Percentiles rank a stretch among this genome's conserved stretches.
These are phyloP conservation scores for Toxoplasma gondii DNA, from an alignment of 169 alveolate species.

Conservation along the genomic window DNA sequence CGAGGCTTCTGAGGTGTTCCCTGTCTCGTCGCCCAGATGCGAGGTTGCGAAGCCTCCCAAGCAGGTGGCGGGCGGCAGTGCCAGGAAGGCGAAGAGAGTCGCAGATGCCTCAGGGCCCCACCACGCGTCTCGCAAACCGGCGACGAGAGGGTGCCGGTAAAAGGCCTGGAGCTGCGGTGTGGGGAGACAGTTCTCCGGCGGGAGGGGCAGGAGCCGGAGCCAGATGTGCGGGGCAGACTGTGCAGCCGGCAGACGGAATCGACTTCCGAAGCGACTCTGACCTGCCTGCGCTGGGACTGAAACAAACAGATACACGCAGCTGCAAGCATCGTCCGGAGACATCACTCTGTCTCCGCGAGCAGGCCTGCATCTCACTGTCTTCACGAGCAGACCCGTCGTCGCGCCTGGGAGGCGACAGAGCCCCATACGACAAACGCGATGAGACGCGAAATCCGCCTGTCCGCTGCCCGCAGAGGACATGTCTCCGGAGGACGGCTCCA, in stretches of 20 bases:
- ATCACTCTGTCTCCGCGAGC: background rate
- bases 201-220: constrained; percentile 50
- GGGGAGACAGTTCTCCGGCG: constrained; percentile 1
- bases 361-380: constrained; percentile 37
- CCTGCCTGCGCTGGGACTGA: background rate
- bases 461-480: background rate
- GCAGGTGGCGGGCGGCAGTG: constrained; percentile 2
- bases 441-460: background rate
- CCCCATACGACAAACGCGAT: constrained; percentile 15
- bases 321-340: background rate
- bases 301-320: background rate
- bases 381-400: constrained; percentile 42
- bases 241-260: background rate
- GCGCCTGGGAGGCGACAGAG: constrained; percentile 41
- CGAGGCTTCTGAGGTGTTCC: background rate
- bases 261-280: background rate
- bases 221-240: background rate
- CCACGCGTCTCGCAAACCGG: constrained; percentile 35
- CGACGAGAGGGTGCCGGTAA: constrained; percentile 23
- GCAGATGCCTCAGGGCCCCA: background rate
- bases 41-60: background rate
- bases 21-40: background rate
- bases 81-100: background rate
- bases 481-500: background rate
- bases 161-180: background rate